phyloP scores from a whole-genome alignment of 139 green algal genomes.

The Tetradesmus obliquus region DNA sequence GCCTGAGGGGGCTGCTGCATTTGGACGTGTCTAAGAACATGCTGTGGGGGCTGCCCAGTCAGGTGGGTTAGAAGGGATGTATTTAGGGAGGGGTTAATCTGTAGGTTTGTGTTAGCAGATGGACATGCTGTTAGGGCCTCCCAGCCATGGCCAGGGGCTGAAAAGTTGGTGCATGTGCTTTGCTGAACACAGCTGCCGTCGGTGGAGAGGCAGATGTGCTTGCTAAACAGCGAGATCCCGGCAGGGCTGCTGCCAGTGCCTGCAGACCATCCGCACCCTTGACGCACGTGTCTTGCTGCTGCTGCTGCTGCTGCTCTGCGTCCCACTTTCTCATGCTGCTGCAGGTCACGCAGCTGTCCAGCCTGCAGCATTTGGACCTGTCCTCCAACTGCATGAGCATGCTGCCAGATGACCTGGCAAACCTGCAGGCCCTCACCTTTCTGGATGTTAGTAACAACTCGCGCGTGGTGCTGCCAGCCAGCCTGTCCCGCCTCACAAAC shows the following conservation, averaged over 20 bases:
- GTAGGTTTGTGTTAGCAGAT: background rate
- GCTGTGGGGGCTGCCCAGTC: constrained; percentile 31
- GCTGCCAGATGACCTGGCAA: constrained; percentile 23
- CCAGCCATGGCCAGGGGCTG: background rate
- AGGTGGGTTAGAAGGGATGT: constrained; percentile 1
- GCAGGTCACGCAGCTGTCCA: constrained; percentile 10
- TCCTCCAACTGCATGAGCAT: constrained; percentile 37
- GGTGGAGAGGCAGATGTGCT: too few species aligned
- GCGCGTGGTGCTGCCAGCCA: constrained; percentile 13
- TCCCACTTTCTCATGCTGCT: background rate
- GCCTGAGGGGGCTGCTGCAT: background rate
- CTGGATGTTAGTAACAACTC: constrained; percentile 47
- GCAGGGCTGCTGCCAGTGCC: too few species aligned
- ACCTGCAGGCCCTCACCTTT: constrained; percentile 23
- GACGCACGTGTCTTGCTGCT: background rate
- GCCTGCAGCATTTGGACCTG: constrained; percentile 38
- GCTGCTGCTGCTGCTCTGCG: background rate
- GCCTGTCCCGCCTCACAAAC: background rate
- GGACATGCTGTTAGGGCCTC: constrained; percentile 45
- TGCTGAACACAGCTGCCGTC: too few species aligned
- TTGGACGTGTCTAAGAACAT: constrained; percentile 48
- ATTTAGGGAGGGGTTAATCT: background rate
- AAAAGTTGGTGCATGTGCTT: background rate
- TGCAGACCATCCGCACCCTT: background rate
- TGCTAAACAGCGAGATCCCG: too few species aligned